These are phyloP conservation scores for Penicillium sp. DNA, from an alignment of 2,329 filamentous ascomycete species.

Conservation along the genomic window DNA sequence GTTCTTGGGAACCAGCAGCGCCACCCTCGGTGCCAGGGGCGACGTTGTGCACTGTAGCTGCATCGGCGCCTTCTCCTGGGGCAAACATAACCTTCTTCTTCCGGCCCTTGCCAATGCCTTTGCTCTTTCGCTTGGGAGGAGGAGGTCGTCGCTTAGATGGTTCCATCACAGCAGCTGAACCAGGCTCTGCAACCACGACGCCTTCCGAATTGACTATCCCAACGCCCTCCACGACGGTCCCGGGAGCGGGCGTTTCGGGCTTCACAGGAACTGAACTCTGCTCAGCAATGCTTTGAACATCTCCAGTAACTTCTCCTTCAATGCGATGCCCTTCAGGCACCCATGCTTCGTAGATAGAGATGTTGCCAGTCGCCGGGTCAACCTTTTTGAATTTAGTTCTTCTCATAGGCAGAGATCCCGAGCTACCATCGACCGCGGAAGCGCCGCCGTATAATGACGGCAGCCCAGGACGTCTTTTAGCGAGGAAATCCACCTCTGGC, in stretches of 20 bases:
- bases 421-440: conserved; percentile 24
- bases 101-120: conserved; percentile 70
- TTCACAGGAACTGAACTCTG: conserved; percentile 34
- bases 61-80: conserved; percentile 41
- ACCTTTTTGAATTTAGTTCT: conserved; percentile 74
- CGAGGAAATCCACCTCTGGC: conserved; percentile 58
- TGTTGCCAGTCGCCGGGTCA: conserved; percentile 70
- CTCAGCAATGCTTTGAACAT: conserved; percentile 47
- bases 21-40: conserved; percentile 38
- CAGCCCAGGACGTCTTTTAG: conserved; percentile 57
- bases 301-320: conserved; percentile 71
- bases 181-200: conserved; percentile 51
- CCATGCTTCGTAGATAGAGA: conserved; percentile 78
- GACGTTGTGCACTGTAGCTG: conserved; percentile 34
- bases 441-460: conserved; percentile 48
- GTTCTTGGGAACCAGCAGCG: conserved; percentile 37
- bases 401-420: conserved; percentile 56
- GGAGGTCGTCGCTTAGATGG: conserved; percentile 61
- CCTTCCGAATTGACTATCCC: conserved; percentile 59
- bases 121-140: conserved; percentile 75
- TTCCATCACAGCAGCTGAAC: conserved; percentile 43
- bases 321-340: conserved; percentile 73
- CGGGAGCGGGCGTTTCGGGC: conserved; percentile 48
- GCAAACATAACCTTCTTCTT: conserved; percentile 66
- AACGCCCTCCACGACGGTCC: conserved; percentile 57